Evolutionary conservation across 148 eudicot genomes (phyloP), one percentile per base, ranked within the genome.

Genomic region (Persicaria maculosa): DNA sequence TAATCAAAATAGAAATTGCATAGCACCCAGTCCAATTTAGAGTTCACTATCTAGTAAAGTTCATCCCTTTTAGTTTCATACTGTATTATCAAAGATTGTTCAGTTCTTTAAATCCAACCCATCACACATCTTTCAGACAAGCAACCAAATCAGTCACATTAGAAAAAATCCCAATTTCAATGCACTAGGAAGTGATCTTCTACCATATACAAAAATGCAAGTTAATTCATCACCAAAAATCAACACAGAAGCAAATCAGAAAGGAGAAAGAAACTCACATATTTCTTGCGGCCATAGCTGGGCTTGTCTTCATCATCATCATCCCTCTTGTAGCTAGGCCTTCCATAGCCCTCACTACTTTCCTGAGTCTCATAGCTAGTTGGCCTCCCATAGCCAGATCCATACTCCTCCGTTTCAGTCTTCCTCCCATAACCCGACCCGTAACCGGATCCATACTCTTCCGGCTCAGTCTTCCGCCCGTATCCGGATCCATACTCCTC

Each of bases 241-340:
- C 17, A 36, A 40, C 46, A 68, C 40, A 31, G 52, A 70, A 20
- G 12, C 4, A 45, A 45, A 15, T 2, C 44, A 5, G 5, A 47
- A 22, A 2, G 9, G 17, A 7, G 5, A 70, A 40, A 47, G 7
- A 11, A 8, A 52, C 97, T 89, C 75, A 94, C 97, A 76, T 91
- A 73, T 86, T 88, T 90, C 81, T 88, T 91, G 78, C 93, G 97
- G 40, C 97, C 93, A 79, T 84, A 84, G 40, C 85, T 80, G 43
- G 70, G 70, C 70, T 40, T 65, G 16, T 65, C 70, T 19, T 83
- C 88, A 19, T 82, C 80, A 44, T 72, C 86, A 16, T 52, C 81
- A 47, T 79, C 78, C 75, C 75, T 81, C 77, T 50, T 80, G 74
- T 87, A 83, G 45, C 86, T 81, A 3, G 84, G 81, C 80, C 76